These are phyloP conservation scores for Lachnellula hyalina DNA, from an alignment of 2,329 filamentous ascomycete species.

Conservation along the genomic window DNA sequence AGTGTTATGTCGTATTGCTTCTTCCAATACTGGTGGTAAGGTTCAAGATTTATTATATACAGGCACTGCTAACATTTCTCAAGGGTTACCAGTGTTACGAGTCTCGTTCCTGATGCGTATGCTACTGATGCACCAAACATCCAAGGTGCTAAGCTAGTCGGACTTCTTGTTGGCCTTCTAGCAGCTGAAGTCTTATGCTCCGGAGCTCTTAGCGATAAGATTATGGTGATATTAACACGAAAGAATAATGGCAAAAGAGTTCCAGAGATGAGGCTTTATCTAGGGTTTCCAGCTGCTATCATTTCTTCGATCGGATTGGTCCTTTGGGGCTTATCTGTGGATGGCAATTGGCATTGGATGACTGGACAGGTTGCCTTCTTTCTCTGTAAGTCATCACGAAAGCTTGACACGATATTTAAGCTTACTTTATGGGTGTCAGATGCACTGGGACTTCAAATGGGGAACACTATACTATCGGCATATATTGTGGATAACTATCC, in stretches of 20 bases:
- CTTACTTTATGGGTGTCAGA: too few species aligned
- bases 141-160: constrained; percentile 47
- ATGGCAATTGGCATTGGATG: too few species aligned
- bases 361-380: too few species aligned
- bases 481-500: constrained; percentile 54
- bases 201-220: too few species aligned
- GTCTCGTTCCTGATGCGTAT: constrained; percentile 29
- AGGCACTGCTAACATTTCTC: too few species aligned
- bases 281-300: constrained; percentile 45
- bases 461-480: constrained; percentile 46
- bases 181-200: constrained; percentile 29
- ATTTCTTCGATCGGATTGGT: constrained; percentile 36
- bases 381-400: too few species aligned
- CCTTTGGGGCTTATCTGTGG: too few species aligned
- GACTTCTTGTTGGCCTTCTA: constrained; percentile 46
- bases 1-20: constrained; percentile 46
- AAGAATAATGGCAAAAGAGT: constrained; percentile 39
- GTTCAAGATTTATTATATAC: too few species aligned
- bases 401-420: too few species aligned
- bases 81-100: constrained; percentile 11
- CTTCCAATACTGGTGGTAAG: constrained; percentile 50
- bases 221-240: constrained; percentile 32
- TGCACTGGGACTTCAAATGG: constrained; percentile 51
- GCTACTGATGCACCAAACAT: constrained; percentile 36
- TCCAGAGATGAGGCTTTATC: constrained; percentile 43